Base-by-base conservation (phyloP, 139 green algal genomes). In the Coelastrella sp. region DNA sequence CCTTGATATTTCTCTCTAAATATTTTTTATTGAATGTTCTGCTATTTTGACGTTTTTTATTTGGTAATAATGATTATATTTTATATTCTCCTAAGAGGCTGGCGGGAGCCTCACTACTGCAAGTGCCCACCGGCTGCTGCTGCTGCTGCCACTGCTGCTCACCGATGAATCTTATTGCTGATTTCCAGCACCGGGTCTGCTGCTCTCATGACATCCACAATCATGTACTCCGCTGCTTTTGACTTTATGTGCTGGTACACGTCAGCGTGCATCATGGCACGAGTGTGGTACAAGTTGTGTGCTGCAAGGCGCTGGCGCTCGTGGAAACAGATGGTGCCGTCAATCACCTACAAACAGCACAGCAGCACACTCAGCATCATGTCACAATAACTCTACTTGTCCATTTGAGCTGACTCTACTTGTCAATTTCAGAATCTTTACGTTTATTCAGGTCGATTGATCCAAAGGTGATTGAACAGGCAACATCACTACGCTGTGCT, bases 191-290 rank as follows among this genome's bases (percentile, higher is more conserved):
- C 78, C 6, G 85, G 73, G 27, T 96, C 90, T 5, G 93, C 94
- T 20, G 86, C 90, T 60, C 91, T 70, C 83, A 96, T 78, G 11
- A 91, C 93, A 82, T 96, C 94, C 57, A 93, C 91, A 60, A 95
- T 78, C 94, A 96, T 95, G 78, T 94, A 93, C 93, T 96, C 94
- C 58, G 92, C 89, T 19, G 91, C 93, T 88, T 95, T 95, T 66
- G 90, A 90, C 24, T 90, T 91, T 57, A 75, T 90, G 84, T 94
- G 91, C 35, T 89, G 92, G 91, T 95, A 95, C 22, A 95, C 84
- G 6, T 75, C 19, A 0, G 61, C 61, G 86, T 95, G 90, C 91
- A 95, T 90, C 9, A 8, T 81, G 0, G 89, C 63, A 5, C 93
- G 83, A 66, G 87, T 85, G 4, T 79, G n/a, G 73, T 92, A 95